A percentile compares a stretch with the other conserved stretches of the same genome.
Conservation (phyloP, 129 eudicot species). For the Centaurea solstitialis region DNA sequence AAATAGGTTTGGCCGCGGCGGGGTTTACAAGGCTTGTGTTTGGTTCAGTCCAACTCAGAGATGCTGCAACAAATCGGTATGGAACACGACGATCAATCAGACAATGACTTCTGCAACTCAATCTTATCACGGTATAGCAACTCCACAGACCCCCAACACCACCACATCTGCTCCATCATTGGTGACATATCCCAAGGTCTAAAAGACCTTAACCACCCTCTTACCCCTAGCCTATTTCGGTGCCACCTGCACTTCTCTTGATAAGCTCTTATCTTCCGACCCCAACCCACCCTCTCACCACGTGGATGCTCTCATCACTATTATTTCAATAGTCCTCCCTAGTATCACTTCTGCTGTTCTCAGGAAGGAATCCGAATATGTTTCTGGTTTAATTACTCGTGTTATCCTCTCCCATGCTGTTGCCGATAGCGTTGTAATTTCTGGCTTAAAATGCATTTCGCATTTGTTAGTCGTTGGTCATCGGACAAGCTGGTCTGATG, state of each 20-base stretch:
- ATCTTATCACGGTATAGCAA: conserved; percentile 47
- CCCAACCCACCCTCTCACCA: conserved; percentile 47
- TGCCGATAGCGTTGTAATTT: conserved; percentile 28
- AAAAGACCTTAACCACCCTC: conserved; percentile 59
- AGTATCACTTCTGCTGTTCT: conserved; percentile 32
- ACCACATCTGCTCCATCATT: conserved; percentile 63
- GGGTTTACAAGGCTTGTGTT: neutral
- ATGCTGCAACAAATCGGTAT: conserved; percentile 2
- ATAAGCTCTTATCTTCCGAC: conserved; percentile 41
- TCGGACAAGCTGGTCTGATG: conserved; percentile 52
- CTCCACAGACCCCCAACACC: conserved; percentile 59
- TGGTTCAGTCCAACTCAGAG: conserved; percentile 9
- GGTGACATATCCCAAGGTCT: conserved; percentile 76
- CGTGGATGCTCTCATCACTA: conserved; percentile 50
- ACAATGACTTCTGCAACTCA: conserved; percentile 52
- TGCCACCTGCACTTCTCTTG: conserved; percentile 74
- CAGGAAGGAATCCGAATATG: conserved; percentile 40
- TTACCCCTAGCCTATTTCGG: conserved; percentile 77
- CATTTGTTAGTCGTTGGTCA: conserved; percentile 46
- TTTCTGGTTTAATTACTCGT: conserved; percentile 52
- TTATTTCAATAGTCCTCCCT: conserved; percentile 57
- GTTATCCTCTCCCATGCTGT: conserved; percentile 23
- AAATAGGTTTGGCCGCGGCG: neutral
- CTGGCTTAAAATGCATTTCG: conserved; percentile 58
- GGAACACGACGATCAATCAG: conserved; percentile 24